A percentile compares a stretch with the other conserved stretches of the same genome.
phyloP scores from a whole-genome alignment of 208 protist species.

The Crithidia mellificae region DNA sequence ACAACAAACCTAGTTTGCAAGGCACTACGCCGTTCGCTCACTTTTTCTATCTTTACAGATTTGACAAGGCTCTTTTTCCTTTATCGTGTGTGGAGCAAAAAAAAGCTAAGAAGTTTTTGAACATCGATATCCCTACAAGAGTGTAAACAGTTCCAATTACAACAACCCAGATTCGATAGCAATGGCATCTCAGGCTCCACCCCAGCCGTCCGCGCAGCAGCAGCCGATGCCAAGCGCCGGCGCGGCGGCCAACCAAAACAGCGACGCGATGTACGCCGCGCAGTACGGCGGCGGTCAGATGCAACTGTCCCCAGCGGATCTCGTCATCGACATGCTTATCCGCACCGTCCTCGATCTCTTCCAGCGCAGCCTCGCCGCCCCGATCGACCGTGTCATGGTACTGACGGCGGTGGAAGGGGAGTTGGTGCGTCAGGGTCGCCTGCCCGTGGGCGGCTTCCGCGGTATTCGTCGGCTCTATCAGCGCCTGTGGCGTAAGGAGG shows the following conservation, averaged over 20 bases:
- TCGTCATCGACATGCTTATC: slow-evolving; percentile 51
- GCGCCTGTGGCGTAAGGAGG: slow-evolving; percentile 71
- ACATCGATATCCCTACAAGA: too few relatives aligned
- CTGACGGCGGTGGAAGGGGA: slow-evolving; percentile 79
- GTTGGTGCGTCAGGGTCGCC: slow-evolving; percentile 68
- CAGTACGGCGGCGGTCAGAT: slow-evolving; percentile 26
- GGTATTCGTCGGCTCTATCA: slow-evolving; percentile 49
- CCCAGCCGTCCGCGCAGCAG: slow-evolving; percentile 12
- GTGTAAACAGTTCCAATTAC: not conserved
- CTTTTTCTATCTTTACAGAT: too few relatives aligned
- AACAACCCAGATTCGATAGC: not conserved
- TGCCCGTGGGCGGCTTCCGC: slow-evolving; percentile 61
- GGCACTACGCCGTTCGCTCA: too few relatives aligned
- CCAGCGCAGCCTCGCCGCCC: slow-evolving; percentile 61
- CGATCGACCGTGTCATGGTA: slow-evolving; percentile 65
- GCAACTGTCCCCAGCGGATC: slow-evolving; percentile 25
- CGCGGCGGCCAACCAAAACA: too few relatives aligned
- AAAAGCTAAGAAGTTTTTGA: too few relatives aligned
- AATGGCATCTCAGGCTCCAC: slow-evolving; percentile 20
- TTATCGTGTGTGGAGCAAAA: too few relatives aligned
- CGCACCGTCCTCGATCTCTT: slow-evolving; percentile 51
- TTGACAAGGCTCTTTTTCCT: too few relatives aligned
- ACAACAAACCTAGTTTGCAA: too few relatives aligned
- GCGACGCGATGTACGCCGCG: slow-evolving; percentile 8
- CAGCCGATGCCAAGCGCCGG: slow-evolving; percentile 7